phyloP scores from a whole-genome alignment of 208 protist species.

The Crithidia thermophila region DNA sequence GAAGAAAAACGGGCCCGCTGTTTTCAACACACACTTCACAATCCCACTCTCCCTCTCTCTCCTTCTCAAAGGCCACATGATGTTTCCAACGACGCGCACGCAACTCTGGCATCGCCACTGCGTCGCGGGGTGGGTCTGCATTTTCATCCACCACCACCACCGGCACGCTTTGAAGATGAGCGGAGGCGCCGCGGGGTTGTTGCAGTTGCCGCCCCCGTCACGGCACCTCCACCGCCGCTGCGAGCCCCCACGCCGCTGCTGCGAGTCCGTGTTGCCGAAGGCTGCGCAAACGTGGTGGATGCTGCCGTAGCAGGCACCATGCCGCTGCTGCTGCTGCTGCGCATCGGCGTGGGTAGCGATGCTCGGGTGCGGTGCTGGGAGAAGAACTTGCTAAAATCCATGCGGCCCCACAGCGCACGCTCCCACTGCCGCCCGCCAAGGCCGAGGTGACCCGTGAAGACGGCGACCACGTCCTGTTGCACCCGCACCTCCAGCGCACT shows the following conservation, averaged over 20 bases:
- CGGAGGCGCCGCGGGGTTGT: constrained; percentile 6
- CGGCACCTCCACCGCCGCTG: not conserved
- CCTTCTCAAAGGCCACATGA: not conserved
- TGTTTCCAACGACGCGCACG: no score
- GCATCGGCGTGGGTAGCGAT: constrained; percentile 1
- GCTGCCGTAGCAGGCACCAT: not conserved
- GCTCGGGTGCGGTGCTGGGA: constrained; percentile 16
- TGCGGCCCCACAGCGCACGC: constrained; percentile 73
- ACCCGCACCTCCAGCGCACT: constrained; percentile 63
- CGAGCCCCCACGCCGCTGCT: constrained; percentile 1
- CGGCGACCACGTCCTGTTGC: constrained; percentile 66
- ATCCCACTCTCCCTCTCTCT: not conserved
- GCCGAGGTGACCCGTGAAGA: constrained; percentile 64
- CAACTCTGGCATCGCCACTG: no score
- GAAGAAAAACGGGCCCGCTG: no score
- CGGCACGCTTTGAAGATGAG: constrained; percentile 3
- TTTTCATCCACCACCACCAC: not conserved
- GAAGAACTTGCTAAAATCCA: constrained; percentile 86
- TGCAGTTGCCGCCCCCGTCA: not conserved
- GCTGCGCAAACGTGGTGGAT: not conserved
- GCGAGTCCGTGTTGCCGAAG: not conserved
- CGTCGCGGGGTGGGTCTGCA: no score
- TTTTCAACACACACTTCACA: not conserved
- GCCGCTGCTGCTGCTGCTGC: not conserved
- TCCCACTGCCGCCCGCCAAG: constrained; percentile 51